These are phyloP conservation scores for Stylosanthes scabra DNA, from an alignment of 331 rosid species.

Conservation along the genomic window DNA sequence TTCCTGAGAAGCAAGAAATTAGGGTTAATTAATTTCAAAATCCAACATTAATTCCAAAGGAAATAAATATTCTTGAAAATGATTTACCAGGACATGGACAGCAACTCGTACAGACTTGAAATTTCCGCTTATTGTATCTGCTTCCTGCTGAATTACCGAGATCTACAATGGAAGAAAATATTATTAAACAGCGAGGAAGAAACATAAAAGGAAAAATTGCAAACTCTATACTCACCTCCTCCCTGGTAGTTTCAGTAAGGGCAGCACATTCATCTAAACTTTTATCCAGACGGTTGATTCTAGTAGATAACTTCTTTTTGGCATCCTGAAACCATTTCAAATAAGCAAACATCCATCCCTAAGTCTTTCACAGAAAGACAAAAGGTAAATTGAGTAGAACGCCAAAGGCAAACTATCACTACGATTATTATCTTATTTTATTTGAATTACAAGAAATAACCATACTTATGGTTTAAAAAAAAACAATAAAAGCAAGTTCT, in stretches of 20 bases:
- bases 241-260: conserved; percentile 47
- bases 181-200: conserved; percentile 24
- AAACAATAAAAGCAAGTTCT: conserved; percentile 18
- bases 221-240: conserved; percentile 60
- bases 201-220: conserved; percentile 31
- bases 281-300: conserved; percentile 61
- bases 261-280: conserved; percentile 64
- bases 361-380: conserved; percentile 7
- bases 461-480: not conserved
- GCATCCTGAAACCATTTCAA: conserved; percentile 62
- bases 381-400: conserved; percentile 28
- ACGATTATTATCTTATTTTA: not conserved
- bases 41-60: conserved; percentile 25
- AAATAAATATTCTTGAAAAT: conserved; percentile 25
- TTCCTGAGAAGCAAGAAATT: conserved; percentile 62
- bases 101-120: conserved; percentile 53
- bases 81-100: conserved; percentile 65
- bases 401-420: conserved; percentile 10
- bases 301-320: conserved; percentile 60
- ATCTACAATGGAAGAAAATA: conserved; percentile 55
- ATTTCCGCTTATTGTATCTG: conserved; percentile 50
- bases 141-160: conserved; percentile 47
- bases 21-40: conserved; percentile 27
- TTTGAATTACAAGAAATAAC: conserved; percentile 24
- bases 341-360: conserved; percentile 23